Conservation (phyloP, 169 alveolate genomes). For the Sarcocystis neurona region DNA sequence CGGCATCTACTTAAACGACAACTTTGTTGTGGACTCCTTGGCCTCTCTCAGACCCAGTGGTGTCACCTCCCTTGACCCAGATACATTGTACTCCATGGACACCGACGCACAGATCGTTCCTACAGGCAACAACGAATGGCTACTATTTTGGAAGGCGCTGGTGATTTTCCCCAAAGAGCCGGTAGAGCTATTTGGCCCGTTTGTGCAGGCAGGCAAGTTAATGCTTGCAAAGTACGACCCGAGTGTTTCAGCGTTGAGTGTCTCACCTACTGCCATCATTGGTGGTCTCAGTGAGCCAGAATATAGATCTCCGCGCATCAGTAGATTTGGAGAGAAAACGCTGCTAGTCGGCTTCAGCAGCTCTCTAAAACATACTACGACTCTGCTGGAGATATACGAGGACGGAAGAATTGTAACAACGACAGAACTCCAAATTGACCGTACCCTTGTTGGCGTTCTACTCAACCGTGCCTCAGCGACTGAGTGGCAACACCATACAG, state of each 20-base stretch:
- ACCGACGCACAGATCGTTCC: not conserved
- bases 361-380: not conserved
- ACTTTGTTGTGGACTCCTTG: conserved; percentile 3
- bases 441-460: not conserved
- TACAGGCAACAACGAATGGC: not conserved
- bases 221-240: not conserved
- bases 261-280: not conserved
- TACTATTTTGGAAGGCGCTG: conserved; percentile 23
- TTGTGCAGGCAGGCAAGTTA: not conserved
- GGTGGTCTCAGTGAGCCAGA: conserved; percentile 9
- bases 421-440: not conserved
- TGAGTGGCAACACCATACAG: not conserved
- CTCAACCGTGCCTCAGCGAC: not conserved
- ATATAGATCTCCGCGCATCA: not conserved
- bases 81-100: not conserved
- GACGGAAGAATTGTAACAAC: not conserved
- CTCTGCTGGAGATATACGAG: not conserved
- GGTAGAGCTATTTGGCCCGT: not conserved
- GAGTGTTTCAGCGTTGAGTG: not conserved
- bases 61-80: not conserved
- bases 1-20: conserved; percentile 23
- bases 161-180: not conserved
- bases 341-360: conserved; percentile 15
- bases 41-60: not conserved
- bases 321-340: not conserved